Conservation (phyloP, 306 rosid genomes). For the Cicer cuneatum region DNA sequence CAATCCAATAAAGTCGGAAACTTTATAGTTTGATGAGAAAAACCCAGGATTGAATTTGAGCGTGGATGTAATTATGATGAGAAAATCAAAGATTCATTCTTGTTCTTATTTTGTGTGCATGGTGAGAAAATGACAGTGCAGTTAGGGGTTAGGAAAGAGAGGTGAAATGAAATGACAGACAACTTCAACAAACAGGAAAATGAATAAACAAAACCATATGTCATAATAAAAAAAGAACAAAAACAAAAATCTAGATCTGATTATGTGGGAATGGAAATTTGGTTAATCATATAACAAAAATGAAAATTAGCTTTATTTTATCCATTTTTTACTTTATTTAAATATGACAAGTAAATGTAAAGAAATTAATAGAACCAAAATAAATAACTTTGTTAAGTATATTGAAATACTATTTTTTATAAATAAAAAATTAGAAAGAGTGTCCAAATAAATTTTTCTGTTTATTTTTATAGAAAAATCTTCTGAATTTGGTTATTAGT, state of each 20-base stretch:
- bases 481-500: too few species aligned
- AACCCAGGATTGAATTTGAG: conserved; percentile 32
- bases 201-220: background rate
- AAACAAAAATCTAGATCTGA: background rate
- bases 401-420: too few species aligned
- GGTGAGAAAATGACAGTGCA: conserved; percentile 45
- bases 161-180: conserved; percentile 9
- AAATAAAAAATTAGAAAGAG: too few species aligned
- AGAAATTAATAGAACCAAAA: background rate
- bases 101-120: background rate
- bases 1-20: conserved; percentile 41
- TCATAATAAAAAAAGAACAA: background rate
- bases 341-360: background rate
- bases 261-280: conserved; percentile 13
- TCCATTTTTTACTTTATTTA: background rate
- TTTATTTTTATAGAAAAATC: too few species aligned
- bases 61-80: background rate
- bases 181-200: background rate
- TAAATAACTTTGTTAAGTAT: background rate
- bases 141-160: conserved; percentile 31
- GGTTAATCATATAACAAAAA: background rate
- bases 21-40: conserved; percentile 33
- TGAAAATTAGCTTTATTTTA: background rate
- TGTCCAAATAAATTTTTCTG: too few species aligned
- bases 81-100: background rate